Conservation (phyloP, 2,329 filamentous ascomycete genomes). For the Hypoxylon sp. region DNA sequence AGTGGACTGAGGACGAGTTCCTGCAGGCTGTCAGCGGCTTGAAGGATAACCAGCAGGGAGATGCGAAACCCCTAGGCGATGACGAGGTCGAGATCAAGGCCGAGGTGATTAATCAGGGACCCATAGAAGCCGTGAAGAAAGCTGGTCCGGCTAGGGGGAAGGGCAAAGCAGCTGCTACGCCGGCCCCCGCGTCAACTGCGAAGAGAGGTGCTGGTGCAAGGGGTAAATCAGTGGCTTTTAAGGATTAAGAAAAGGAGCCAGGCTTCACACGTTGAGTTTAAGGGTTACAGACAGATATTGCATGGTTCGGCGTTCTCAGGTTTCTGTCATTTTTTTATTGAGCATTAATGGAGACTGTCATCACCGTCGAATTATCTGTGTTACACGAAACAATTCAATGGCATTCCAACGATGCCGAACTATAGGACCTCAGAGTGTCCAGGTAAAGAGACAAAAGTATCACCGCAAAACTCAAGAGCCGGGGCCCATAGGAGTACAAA, state of each 20-base stretch:
- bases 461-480: background rate
- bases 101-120: slow-evolving; percentile 20
- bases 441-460: background rate
- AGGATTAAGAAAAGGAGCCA: slow-evolving; percentile 25
- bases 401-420: background rate
- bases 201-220: slow-evolving; percentile 43
- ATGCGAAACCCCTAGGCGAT: slow-evolving; percentile 39
- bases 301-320: slow-evolving; percentile 48
- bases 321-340: slow-evolving; percentile 18
- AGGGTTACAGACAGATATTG: slow-evolving; percentile 28
- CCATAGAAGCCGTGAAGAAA: slow-evolving; percentile 30
- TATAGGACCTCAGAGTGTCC: background rate
- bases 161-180: slow-evolving; percentile 45
- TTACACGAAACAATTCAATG: slow-evolving; percentile 8
- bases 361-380: slow-evolving; percentile 3
- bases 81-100: slow-evolving; percentile 47
- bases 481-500: background rate
- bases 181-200: slow-evolving; percentile 26
- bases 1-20: slow-evolving; percentile 54
- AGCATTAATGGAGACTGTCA: slow-evolving; percentile 8
- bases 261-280: slow-evolving; percentile 6
- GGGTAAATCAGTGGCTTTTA: slow-evolving; percentile 53
- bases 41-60: slow-evolving; percentile 49
- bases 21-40: slow-evolving; percentile 54
- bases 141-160: slow-evolving; percentile 46